Base-by-base conservation (phyloP, 2,329 filamentous ascomycete genomes). In the Chrysoporthe austroafricana region DNA sequence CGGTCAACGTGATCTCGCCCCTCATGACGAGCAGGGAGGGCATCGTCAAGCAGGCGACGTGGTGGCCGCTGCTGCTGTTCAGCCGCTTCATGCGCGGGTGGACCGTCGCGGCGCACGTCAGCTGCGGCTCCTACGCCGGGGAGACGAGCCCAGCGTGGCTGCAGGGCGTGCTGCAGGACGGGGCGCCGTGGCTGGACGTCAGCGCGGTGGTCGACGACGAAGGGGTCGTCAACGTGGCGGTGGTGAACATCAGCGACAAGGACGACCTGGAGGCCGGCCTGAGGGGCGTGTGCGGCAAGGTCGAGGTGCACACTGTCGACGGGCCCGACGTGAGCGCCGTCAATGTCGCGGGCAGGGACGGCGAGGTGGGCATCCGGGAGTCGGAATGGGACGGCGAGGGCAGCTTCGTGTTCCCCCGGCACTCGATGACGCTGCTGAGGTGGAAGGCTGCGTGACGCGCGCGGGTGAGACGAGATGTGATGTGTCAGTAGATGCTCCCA, bases 1-100 rank as follows among this genome's bases (percentile, higher is more conserved):
- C 84, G 62, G 90, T 94, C 71, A 94, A 94, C 75, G 91, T 94
- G 67, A 93, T 94, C 73, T 88, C 86, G 1, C 91, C 91, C 1
- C 82, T 94, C 13, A 92, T 93, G 89, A 94, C 91, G 0, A 89
- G 82, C 2, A 80, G 83, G 64, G 78, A 83, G 0, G 90, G 90
- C 0, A 78, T 93, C 59, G 76, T 88, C 61, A 90, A 89, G 80
- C 91, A 94, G 80, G 87, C 90, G 0, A 92, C 87, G 3, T 94
- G 90, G 88, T 93, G 89, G 88, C 89, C 91, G 6, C 80, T 93
- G 60, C 82, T 89, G 67, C 82, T 94, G 39, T 93, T 91, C 78
- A 85, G 84, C 72, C 84, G 83, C 73, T 90, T 88, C 76, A 94
- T 95, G 91, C 87, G 90, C 44, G 92, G 92, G 2, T 85, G 85